Evolutionary conservation across 495 filamentous ascomycete species (phyloP).

Genomic region (Podospora conica): DNA sequence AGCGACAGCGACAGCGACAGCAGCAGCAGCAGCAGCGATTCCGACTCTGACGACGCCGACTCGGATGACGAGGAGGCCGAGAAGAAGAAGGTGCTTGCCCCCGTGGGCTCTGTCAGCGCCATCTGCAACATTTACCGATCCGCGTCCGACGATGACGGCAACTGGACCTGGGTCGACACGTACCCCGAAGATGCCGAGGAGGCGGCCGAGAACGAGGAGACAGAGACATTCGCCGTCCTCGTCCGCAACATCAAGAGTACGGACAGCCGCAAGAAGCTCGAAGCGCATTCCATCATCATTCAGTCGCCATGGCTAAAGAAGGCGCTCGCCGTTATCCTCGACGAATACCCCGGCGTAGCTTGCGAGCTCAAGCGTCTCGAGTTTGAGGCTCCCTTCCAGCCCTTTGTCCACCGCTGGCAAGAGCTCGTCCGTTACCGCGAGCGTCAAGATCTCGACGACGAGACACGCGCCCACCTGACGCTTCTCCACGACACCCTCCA

Average conservation of each 20-base stretch:
- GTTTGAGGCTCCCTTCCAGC: slow-evolving; percentile 55
- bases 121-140: slow-evolving; percentile 36
- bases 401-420: slow-evolving; percentile 62
- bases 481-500: slow-evolving; percentile 51
- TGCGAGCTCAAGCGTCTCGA: slow-evolving; percentile 53
- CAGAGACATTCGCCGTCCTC: slow-evolving; percentile 28
- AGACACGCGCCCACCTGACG: slow-evolving; percentile 50
- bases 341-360: slow-evolving; percentile 60
- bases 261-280: slow-evolving; percentile 54
- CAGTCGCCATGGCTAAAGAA: slow-evolving; percentile 59
- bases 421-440: slow-evolving; percentile 43
- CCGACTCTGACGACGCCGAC: slow-evolving; percentile 7
- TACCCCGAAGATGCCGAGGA: slow-evolving; percentile 33
- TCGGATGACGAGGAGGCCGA: slow-evolving; percentile 16
- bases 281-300: slow-evolving; percentile 56
- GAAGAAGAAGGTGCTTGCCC: slow-evolving; percentile 12
- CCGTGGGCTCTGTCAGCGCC: slow-evolving; percentile 29
- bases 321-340: slow-evolving; percentile 49
- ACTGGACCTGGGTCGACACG: slow-evolving; percentile 37
- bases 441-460: slow-evolving; percentile 41
- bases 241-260: slow-evolving; percentile 32
- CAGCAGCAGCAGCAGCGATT: background rate
- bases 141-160: slow-evolving; percentile 25
- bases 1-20: slow-evolving; percentile 2
- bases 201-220: slow-evolving; percentile 35